Conservation (phyloP, 2,329 filamentous ascomycete species). For the Scleromitrula shiraiana region DNA sequence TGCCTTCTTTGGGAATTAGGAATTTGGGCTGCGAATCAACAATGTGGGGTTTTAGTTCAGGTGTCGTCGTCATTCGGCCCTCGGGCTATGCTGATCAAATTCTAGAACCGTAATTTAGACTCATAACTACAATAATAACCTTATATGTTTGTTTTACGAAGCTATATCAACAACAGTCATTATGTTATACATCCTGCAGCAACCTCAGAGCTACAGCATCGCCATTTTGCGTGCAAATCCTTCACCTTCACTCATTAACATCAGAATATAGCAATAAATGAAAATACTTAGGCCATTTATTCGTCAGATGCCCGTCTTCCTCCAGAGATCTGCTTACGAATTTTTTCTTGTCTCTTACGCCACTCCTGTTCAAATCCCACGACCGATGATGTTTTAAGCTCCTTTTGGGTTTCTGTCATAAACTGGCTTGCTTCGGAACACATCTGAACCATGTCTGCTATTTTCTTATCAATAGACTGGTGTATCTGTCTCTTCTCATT, state of each 20-base stretch:
- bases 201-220: background rate
- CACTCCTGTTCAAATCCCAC: constrained; percentile 19
- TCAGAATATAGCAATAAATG: background rate
- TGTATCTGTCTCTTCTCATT: constrained; percentile 15
- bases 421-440: constrained; percentile 17
- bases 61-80: background rate
- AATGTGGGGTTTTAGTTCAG: background rate
- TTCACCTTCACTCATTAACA: too few species aligned
- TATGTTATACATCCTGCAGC: background rate
- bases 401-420: constrained; percentile 12
- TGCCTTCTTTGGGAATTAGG: too few species aligned
- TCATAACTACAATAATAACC: background rate
- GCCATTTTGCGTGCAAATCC: too few species aligned
- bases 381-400: constrained; percentile 14
- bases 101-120: too few species aligned
- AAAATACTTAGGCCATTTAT: background rate
- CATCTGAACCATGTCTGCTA: constrained; percentile 15
- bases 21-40: background rate
- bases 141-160: background rate
- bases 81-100: too few species aligned
- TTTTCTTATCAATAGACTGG: constrained; percentile 15
- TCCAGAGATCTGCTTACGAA: constrained; percentile 17
- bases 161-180: background rate
- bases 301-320: constrained; percentile 9
- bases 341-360: constrained; percentile 19